phyloP scores from a whole-genome alignment of 441 rosid genomes.

The Manihot esculenta region DNA sequence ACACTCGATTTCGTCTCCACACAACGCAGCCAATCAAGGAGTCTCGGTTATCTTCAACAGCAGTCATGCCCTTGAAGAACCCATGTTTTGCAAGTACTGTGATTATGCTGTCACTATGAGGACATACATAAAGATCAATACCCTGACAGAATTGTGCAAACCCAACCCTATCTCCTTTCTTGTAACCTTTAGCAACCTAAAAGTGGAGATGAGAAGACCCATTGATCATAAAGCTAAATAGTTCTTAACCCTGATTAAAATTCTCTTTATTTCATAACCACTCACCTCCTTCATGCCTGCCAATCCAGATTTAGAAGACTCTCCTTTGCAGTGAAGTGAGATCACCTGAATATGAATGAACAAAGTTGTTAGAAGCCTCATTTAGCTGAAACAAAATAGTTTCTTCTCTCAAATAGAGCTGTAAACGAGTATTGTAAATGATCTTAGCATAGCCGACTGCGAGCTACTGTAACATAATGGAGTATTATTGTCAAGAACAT shows the following conservation, averaged over 20 bases:
- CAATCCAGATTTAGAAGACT: constrained; percentile 35
- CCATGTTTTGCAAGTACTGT: constrained; percentile 43
- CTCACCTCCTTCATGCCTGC: constrained; percentile 34
- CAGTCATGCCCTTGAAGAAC: constrained; percentile 40
- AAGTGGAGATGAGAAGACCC: constrained; percentile 7
- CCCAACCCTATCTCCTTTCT: constrained; percentile 35
- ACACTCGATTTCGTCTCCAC: constrained; percentile 29
- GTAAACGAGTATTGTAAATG: too few species aligned
- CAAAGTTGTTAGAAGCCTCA: background rate
- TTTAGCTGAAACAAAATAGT: background rate
- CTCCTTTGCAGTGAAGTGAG: constrained; percentile 38
- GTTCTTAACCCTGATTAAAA: background rate
- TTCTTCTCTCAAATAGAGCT: too few species aligned
- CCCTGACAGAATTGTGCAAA: constrained; percentile 33
- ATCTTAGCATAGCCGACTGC: too few species aligned
- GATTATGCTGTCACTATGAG: constrained; percentile 34
- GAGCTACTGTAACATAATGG: too few species aligned
- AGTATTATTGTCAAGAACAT: too few species aligned
- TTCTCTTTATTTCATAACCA: background rate
- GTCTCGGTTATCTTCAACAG: constrained; percentile 29
- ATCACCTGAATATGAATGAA: constrained; percentile 33
- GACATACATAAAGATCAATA: constrained; percentile 36
- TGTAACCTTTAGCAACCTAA: constrained; percentile 35
- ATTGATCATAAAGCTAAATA: background rate
- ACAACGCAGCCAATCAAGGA: constrained; percentile 40